These are phyloP conservation scores for Monilinia vaccinii-corymbosi DNA, from an alignment of 2,329 filamentous ascomycete species.

Conservation along the genomic window DNA sequence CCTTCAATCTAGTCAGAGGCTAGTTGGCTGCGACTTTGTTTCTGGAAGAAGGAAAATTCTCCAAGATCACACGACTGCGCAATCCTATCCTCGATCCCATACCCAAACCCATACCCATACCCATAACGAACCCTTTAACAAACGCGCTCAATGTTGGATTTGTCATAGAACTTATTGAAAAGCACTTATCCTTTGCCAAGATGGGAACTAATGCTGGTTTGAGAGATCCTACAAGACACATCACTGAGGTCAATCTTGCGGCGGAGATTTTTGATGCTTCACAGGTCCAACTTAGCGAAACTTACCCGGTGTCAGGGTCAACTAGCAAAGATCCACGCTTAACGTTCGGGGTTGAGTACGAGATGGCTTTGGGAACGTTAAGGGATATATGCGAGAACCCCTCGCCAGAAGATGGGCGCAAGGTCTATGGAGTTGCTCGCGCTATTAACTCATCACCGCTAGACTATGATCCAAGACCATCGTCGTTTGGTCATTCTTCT, in stretches of 20 bases:
- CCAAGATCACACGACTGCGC: too few relatives aligned
- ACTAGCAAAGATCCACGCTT: conserved; percentile 1
- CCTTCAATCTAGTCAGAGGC: too few relatives aligned
- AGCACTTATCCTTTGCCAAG: neutral
- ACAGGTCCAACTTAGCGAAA: neutral
- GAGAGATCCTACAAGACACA: neutral
- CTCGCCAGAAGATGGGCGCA: neutral
- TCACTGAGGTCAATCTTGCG: neutral
- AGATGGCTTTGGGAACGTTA: conserved; percentile 4
- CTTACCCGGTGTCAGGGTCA: neutral
- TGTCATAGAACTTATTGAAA: neutral
- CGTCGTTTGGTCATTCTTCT: neutral
- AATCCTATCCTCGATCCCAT: too few relatives aligned
- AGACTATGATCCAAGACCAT: neutral
- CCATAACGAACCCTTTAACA: too few relatives aligned
- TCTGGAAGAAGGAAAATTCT: too few relatives aligned
- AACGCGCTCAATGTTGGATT: too few relatives aligned
- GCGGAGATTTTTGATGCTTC: neutral
- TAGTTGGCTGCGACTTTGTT: too few relatives aligned
- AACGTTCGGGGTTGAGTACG: conserved; percentile 7
- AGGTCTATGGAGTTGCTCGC: neutral
- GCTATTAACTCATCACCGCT: neutral
- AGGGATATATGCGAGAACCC: neutral
- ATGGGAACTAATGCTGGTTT: neutral
- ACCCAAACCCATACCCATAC: too few relatives aligned